These are phyloP conservation scores for Fennellomyces sp. DNA, from an alignment of 371 early-diverging fungal species.

Conservation along the genomic window DNA sequence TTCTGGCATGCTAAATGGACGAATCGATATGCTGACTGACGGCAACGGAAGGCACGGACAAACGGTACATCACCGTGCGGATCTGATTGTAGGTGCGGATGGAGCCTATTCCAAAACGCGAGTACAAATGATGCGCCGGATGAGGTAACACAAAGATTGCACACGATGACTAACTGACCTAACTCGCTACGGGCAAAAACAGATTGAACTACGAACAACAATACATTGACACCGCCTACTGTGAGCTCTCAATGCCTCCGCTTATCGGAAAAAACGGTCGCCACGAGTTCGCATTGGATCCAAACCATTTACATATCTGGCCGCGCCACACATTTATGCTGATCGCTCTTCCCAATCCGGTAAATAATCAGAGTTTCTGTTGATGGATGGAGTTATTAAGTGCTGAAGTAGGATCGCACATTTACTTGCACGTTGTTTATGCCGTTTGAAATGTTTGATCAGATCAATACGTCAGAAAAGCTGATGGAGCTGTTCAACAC, in stretches of 20 bases:
- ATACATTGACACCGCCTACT: conserved; percentile 91
- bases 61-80: conserved; percentile 42
- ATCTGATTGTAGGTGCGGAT: conserved; percentile 94
- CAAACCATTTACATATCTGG: conserved; percentile 97
- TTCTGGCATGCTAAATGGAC: not conserved
- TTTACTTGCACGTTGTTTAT: conserved; percentile 97
- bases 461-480: conserved; percentile 69
- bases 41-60: conserved; percentile 15
- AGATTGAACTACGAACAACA: conserved; percentile 85
- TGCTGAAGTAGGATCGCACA: conserved; percentile 68
- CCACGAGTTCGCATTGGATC: conserved; percentile 80
- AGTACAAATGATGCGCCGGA: conserved; percentile 73
- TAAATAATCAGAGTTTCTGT: conserved; percentile 37
- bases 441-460: conserved; percentile 88
- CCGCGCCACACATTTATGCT: conserved; percentile 94
- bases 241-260: conserved; percentile 86
- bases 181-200: not conserved
- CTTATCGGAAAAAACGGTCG: conserved; percentile 43
- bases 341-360: conserved; percentile 94
- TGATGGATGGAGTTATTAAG: no score
- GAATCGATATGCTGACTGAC: not conserved
- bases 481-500: conserved; percentile 73
- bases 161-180: conserved; percentile 28
- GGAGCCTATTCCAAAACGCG: conserved; percentile 89
- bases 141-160: conserved; percentile 46